Evolutionary conservation across 805 yeast species (phyloP), one percentile per base, ranked within the genome.

Genomic region (Candida pseudoglaebosa): DNA sequence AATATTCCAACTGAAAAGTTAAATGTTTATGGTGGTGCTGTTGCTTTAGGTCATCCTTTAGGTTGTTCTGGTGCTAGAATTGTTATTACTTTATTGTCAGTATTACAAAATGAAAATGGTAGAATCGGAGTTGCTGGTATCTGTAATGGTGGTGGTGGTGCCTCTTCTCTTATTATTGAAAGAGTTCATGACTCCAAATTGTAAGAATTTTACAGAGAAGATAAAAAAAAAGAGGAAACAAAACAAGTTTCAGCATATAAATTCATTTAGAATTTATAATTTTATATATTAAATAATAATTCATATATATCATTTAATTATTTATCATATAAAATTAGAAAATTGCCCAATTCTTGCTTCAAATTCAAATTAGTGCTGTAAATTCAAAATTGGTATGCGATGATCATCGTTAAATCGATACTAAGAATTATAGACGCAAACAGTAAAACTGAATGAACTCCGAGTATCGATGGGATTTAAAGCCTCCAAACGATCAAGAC

Each of bases 131-230:
- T 80, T 50, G 97, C 96, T 54, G 96, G 88, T 62, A 83, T 93
- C 59, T 93, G 99, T 77, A 93, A 93, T 65, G 99, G 99, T 73
- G 99, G 99, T 57, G 99, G 99, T 62, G 99, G 99, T 61, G 98
- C 97, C 36, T 84, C 95, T 40, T 82, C 98, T 18, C 72, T 93
- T 54, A 87, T 93, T 45, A 77, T 93, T 54, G 96, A 90, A 71
- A 79, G 72, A 54, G 56, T 79, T 29, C 48, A 48, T 34, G 67
- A 61, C 38, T 52, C 57, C 37, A 66, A 67, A 52, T 65, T 68
- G 53, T 67, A 56, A n/a, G n/a, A n/a, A n/a, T n/a, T n/a, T n/a
- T n/a, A n/a, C n/a, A n/a, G n/a, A n/a, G n/a, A n/a, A n/a, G n/a
- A n/a, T n/a, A n/a, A n/a, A n/a, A n/a, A n/a, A n/a, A n/a, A n/a